Base-by-base conservation (phyloP, 495 filamentous ascomycete species). In the Penicillium maclennaniae region DNA sequence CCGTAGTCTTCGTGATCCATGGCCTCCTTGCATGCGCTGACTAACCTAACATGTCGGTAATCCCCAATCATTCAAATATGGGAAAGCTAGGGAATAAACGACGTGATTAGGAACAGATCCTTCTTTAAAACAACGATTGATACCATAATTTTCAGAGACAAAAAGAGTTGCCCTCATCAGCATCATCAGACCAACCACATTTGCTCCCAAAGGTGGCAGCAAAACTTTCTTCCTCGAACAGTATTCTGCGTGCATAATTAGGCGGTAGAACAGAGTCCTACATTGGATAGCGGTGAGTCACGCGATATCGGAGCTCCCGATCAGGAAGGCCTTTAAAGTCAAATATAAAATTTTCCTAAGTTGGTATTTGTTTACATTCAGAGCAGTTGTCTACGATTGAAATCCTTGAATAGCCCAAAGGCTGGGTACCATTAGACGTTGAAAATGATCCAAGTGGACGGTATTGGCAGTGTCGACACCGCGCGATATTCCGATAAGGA, bases 401-500 rank as follows among this genome's bases (percentile, higher is more conserved):
- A 9, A 34, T 7, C n/a, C n/a, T 2, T 10, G 9, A 37, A 10
- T 7, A 2, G 9, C n/a, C 2, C 34, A 37, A 37, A 37, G n/a
- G 2, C 1, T 2, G 10, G 34, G 2, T n/a, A n/a, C 6, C 2
- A 7, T 37, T 4, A 37, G 9, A 12, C 34, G 1, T 28, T 9
- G 17, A 54, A 14, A 25, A 64, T 64, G 66, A 60, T 66, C 37
- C 58, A 63, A 31, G 17, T 68, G 21, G 54, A 54, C 21, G 51
- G 51, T 7, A 42, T 61, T 43, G 47, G 49, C 38, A 39, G 46
- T 23, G 55, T 45, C n/a, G 44, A 47, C 25, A 51, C 46, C 9
- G 61, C 51, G 12, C 53, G 59, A 39, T 34, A n/a, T 38, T 49
- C 56, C n/a, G 74, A 75, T 17, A 77, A 78, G 53, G 75, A 79